These are phyloP conservation scores for Leishmania gerbilli DNA, from an alignment of 208 protist genomes.

Conservation along the genomic window DNA sequence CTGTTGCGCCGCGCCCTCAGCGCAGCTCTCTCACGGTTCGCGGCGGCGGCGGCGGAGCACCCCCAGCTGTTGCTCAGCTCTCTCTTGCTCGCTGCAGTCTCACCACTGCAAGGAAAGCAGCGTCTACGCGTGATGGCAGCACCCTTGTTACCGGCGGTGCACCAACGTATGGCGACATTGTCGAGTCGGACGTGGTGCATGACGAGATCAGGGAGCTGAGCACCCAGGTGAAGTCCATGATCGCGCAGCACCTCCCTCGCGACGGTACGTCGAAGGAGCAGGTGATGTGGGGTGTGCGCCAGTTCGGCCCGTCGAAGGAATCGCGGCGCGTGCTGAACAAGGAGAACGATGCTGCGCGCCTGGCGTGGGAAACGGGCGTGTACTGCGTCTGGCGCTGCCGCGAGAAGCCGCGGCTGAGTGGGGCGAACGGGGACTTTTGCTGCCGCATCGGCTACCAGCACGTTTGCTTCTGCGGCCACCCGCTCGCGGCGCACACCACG, in stretches of 20 bases:
- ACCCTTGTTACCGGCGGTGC: background rate
- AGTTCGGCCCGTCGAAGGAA: conserved; percentile 77
- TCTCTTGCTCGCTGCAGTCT: background rate
- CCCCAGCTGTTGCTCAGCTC: background rate
- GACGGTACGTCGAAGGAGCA: conserved; percentile 68
- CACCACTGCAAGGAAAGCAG: background rate
- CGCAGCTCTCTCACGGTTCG: background rate
- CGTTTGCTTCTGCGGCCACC: conserved; percentile 84
- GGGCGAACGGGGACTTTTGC: conserved; percentile 81
- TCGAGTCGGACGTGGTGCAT: conserved; percentile 72
- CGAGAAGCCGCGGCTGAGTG: conserved; percentile 42
- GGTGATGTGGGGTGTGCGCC: conserved; percentile 61
- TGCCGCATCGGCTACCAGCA: conserved; percentile 66
- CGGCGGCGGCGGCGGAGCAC: background rate
- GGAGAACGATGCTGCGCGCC: conserved; percentile 76
- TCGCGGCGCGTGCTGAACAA: conserved; percentile 64
- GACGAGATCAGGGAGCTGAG: conserved; percentile 74
- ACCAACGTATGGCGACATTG: conserved; percentile 51
- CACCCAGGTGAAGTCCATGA: conserved; percentile 38
- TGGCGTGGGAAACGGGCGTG: conserved; percentile 66
- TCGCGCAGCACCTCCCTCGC: conserved; percentile 55
- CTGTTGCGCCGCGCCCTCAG: background rate
- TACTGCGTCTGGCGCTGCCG: conserved; percentile 81
- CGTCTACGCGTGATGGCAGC: background rate
- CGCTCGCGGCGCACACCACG: conserved; percentile 43